A percentile compares a stretch with the other conserved stretches of the same genome.
Conservation (phyloP, 306 rosid species). For the Morella rubra region DNA sequence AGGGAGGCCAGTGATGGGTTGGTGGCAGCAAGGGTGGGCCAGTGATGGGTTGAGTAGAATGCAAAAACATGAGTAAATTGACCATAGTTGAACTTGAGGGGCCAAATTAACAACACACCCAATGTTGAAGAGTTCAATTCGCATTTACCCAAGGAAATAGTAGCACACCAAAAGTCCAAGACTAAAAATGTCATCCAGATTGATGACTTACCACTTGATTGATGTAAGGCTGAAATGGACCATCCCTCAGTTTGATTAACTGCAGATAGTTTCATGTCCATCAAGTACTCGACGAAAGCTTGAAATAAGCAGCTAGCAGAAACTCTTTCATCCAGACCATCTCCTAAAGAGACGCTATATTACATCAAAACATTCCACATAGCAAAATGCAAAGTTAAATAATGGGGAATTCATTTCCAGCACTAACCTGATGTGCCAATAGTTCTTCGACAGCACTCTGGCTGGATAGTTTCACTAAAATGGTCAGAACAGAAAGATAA, state of each 20-base stretch:
- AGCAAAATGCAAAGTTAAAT: conserved; percentile 20
- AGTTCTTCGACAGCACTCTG: conserved; percentile 39
- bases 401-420: conserved; percentile 19
- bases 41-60: background rate
- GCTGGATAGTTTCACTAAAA: conserved; percentile 39
- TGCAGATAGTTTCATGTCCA: conserved; percentile 76
- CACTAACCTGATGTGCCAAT: conserved; percentile 64
- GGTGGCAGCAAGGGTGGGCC: background rate
- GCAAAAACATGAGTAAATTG: background rate
- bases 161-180: background rate
- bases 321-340: conserved; percentile 28
- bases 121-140: background rate
- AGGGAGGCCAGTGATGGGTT: background rate
- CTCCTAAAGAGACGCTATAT: conserved; percentile 42
- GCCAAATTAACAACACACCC: background rate
- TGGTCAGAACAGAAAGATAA: conserved; percentile 28
- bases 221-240: conserved; percentile 63
- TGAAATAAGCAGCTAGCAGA: conserved; percentile 50
- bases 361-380: conserved; percentile 20
- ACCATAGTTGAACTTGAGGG: background rate
- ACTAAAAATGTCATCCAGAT: conserved; percentile 10
- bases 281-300: conserved; percentile 61
- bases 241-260: conserved; percentile 48
- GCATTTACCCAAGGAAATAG: background rate
- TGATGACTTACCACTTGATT: conserved; percentile 72